Conservation (phyloP, 2,329 filamentous ascomycete genomes). For the Aspergillus candidus region DNA sequence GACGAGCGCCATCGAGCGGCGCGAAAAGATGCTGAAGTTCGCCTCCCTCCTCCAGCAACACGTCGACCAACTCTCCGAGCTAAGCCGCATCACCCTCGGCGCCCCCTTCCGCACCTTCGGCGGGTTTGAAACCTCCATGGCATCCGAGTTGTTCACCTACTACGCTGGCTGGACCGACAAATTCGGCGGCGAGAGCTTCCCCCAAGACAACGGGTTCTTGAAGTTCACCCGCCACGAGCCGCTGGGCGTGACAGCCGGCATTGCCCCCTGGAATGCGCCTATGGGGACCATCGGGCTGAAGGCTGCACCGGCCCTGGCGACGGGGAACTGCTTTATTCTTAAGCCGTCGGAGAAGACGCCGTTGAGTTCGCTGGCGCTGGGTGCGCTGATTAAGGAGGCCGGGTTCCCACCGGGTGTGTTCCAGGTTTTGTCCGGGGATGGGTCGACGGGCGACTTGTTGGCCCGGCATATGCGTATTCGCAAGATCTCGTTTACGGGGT, state of each 20-base stretch:
- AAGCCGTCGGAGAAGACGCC: no score
- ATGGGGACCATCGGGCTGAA: slow-evolving; percentile 3
- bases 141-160: slow-evolving; percentile 1
- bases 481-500: not conserved
- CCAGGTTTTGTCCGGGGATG: no score
- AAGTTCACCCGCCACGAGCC: slow-evolving; percentile 13
- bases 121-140: not conserved
- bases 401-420: no score
- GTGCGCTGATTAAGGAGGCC: no score
- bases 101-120: not conserved
- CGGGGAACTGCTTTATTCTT: no score
- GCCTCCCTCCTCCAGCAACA: not conserved
- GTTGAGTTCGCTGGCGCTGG: no score
- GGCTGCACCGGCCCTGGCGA: not conserved
- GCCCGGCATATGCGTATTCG: not conserved
- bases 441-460: no score
- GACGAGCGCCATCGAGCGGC: not conserved
- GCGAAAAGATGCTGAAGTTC: not conserved
- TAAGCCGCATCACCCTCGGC: not conserved
- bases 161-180: slow-evolving; percentile 13
- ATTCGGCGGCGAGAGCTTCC: slow-evolving; percentile 13
- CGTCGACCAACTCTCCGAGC: not conserved
- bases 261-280: slow-evolving; percentile 15
- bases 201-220: slow-evolving; percentile 14
- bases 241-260: slow-evolving; percentile 13